Base-by-base conservation (phyloP, 163 green algal species). In the Scenedesmus sp. region DNA sequence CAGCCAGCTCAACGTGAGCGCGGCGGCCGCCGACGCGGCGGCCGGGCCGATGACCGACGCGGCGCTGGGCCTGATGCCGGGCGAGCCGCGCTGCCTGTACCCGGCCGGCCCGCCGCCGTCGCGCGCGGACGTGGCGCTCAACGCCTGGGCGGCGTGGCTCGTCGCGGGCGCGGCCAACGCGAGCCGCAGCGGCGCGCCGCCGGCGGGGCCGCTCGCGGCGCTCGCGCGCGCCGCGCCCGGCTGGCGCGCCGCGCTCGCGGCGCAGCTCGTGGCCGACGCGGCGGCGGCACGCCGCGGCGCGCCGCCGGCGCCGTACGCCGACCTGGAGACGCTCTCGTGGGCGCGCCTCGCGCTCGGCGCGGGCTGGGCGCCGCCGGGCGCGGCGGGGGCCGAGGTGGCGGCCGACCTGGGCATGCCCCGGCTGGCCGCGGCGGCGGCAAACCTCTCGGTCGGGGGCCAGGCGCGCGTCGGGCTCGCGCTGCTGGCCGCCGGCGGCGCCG, bases 101-200 rank as follows among this genome's bases (percentile, higher is more conserved):
- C 31, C 58, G 5, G 39, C 13, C 11, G 36, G 47, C 33, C 26
- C n/a, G 13, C 33, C 17, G 11, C 60, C 48, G 20, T 39, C 29
- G 18, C 36, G 73, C 9, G 60, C 60, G 18, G 83, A 86, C 65
- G 53, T 86, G 1, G 11, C 33, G 13, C 75, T 90, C 22, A 90
- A 90, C 45, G 53, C 71, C 0, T 88, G 83, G 75, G 85, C 83
- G 0, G 24, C 71, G 0, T 88, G 82, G 82, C 51, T 87, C 1
- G 54, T 76, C 18, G 53, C 47, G 31, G 45, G 64, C 47, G 51
- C 51, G 22, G 51, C 5, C 22, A 33, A 60, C 51, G 51, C 51
- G 9, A 26, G 51, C 51, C 4, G 22, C 22, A 6, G 9, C 22
- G 51, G 9, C 51, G 9, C 51, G 9, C 51, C 18, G 9, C 4